These are phyloP conservation scores for Nyctanthes arbortristis DNA, from an alignment of 257 asterid genomes.

Conservation along the genomic window DNA sequence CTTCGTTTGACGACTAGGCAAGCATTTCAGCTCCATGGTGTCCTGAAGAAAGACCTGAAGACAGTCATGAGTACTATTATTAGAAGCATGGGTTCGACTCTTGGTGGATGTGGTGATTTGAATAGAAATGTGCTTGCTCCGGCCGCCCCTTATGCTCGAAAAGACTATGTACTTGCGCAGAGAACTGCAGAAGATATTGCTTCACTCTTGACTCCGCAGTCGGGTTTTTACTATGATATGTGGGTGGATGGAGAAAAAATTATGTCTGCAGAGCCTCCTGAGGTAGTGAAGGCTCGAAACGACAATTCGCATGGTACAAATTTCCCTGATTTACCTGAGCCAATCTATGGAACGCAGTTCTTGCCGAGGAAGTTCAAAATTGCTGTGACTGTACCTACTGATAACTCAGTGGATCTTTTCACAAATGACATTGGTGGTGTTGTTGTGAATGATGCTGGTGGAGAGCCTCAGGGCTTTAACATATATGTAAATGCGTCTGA, in stretches of 20 bases:
- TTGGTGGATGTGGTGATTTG: constrained; percentile 98
- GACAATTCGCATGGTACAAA: constrained; percentile 94
- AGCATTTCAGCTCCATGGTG: constrained; percentile 97
- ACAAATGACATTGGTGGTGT: constrained; percentile 91
- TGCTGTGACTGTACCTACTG: constrained; percentile 92
- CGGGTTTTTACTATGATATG: constrained; percentile 96
- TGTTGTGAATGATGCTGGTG: constrained; percentile 72
- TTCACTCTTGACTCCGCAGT: constrained; percentile 92
- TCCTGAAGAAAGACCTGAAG: constrained; percentile 83
- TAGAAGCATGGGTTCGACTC: constrained; percentile 85
- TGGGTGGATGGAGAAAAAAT: constrained; percentile 96
- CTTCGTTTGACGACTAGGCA: constrained; percentile 98
- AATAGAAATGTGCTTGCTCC: constrained; percentile 97
- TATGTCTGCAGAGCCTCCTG: constrained; percentile 90
- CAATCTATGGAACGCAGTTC: constrained; percentile 97
- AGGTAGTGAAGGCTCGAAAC: constrained; percentile 82
- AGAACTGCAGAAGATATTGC: constrained; percentile 92
- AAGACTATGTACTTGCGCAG: constrained; percentile 92
- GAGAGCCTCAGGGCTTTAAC: constrained; percentile 96
- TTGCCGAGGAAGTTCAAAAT: constrained; percentile 95
- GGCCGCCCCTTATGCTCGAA: constrained; percentile 68
- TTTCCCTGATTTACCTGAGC: constrained; percentile 88
- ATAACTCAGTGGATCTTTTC: constrained; percentile 92
- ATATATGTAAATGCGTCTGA: constrained; percentile 61
- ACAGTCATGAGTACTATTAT: constrained; percentile 93